Conservation (phyloP, 768 basidiomycete species). For the Lyophyllum semitale region DNA sequence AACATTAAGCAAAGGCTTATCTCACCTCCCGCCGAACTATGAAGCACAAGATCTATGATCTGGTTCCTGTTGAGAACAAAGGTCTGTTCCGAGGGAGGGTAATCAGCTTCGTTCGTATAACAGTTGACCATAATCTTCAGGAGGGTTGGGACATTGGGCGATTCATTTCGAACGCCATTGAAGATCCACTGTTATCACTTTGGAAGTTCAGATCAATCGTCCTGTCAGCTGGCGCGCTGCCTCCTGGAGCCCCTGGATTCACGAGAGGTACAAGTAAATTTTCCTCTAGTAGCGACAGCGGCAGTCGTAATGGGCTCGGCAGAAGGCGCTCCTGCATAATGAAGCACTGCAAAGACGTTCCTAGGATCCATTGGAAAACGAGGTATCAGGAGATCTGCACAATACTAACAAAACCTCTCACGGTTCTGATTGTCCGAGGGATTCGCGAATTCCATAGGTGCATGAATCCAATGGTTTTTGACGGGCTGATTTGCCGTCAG, state of each 20-base stretch:
- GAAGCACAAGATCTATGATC: slow-evolving; percentile 23
- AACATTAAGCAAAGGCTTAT: background rate
- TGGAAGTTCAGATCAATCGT: slow-evolving; percentile 6
- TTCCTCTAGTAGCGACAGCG: slow-evolving; percentile 9
- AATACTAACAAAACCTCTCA: background rate
- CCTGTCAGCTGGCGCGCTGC: slow-evolving; percentile 15
- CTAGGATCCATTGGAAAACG: slow-evolving; percentile 26
- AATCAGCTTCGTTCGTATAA: slow-evolving; percentile 14
- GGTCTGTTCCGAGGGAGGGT: slow-evolving; percentile 20
- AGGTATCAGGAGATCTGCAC: no score
- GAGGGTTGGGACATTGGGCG: slow-evolving; percentile 23
- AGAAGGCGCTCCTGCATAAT: slow-evolving; percentile 39
- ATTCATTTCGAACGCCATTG: slow-evolving; percentile 20
- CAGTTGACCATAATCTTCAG: slow-evolving; percentile 23
- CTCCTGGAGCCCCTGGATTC: slow-evolving; percentile 31
- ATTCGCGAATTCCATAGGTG: slow-evolving; percentile 30
- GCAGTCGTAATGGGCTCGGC: slow-evolving; percentile 29
- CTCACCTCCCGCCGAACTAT: slow-evolving; percentile 23
- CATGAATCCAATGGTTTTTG: slow-evolving; percentile 42
- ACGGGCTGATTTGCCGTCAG: slow-evolving; percentile 37
- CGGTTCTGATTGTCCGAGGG: slow-evolving; percentile 18
- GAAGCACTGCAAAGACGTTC: slow-evolving; percentile 40
- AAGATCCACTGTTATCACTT: slow-evolving; percentile 30
- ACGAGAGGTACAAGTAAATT: slow-evolving; percentile 31
- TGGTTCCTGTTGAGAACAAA: slow-evolving; percentile 19